Percentiles rank a stretch among this genome's conserved stretches.
These are phyloP conservation scores for Yarrowia hollandica DNA, from an alignment of 805 yeast genomes.

Conservation along the genomic window DNA sequence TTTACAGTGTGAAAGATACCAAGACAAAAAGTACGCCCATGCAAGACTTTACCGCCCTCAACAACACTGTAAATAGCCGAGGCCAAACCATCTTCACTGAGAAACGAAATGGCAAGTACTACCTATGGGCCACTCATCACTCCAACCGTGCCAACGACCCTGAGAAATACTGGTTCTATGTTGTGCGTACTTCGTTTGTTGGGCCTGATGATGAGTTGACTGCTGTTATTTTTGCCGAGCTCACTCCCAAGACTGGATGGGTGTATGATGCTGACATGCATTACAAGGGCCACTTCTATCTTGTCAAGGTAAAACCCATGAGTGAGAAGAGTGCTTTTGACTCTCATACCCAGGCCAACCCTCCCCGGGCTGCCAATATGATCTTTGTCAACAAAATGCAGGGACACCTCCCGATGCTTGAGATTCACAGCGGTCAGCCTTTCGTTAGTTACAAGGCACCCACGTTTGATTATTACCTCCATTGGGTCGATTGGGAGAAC, in stretches of 20 bases:
- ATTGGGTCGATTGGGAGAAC: constrained; percentile 5
- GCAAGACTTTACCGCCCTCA: constrained; percentile 13
- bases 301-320: constrained; percentile 10
- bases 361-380: background rate
- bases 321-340: background rate
- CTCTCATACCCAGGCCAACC: background rate
- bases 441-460: constrained; percentile 1
- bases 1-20: background rate
- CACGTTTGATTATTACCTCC: background rate
- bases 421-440: background rate
- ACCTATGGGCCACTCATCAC: constrained; percentile 12
- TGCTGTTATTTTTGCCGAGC: constrained; percentile 4
- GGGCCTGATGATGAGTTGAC: background rate
- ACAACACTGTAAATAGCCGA: constrained; percentile 16
- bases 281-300: constrained; percentile 10
- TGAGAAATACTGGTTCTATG: constrained; percentile 20
- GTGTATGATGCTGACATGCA: constrained; percentile 9
- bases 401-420: background rate
- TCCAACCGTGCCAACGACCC: constrained; percentile 1
- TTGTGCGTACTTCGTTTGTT: background rate
- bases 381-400: background rate
- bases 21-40: background rate
- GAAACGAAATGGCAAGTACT: background rate
- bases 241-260: constrained; percentile 7
- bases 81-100: constrained; percentile 18